phyloP scores from a whole-genome alignment of 352 stramenopile genomes.

The Pythium rhizo-oryzae region DNA sequence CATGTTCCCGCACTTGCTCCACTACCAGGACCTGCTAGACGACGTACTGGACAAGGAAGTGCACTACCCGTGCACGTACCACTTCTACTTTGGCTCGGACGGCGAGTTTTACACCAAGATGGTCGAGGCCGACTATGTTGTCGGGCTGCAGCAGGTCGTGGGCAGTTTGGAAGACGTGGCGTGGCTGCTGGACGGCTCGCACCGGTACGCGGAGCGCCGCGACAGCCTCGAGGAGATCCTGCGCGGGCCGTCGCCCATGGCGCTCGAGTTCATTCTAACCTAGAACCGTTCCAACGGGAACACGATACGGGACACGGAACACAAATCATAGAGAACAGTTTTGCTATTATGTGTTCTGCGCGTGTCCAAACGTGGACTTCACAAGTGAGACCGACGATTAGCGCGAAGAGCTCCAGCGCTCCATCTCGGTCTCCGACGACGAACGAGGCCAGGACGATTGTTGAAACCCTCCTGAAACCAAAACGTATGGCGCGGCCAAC shows the following conservation, averaged over 20 bases:
- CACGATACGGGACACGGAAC: not conserved
- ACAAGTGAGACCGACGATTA: too few species aligned
- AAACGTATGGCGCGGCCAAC: too few species aligned
- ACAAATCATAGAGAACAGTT: not conserved
- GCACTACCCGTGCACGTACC: conserved; percentile 40
- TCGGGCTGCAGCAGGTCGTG: conserved; percentile 41
- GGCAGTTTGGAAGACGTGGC: conserved; percentile 39
- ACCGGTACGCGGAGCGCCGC: not conserved
- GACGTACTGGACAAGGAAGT: conserved; percentile 50
- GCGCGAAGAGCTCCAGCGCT: too few species aligned
- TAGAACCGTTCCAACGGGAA: conserved; percentile 3
- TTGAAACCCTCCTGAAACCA: too few species aligned
- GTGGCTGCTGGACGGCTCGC: conserved; percentile 36
- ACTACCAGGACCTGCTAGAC: conserved; percentile 44
- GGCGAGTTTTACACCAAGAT: conserved; percentile 30
- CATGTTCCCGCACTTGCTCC: conserved; percentile 44
- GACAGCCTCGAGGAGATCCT: conserved; percentile 24
- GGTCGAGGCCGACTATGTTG: conserved; percentile 40
- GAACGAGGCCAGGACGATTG: too few species aligned
- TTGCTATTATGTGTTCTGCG: not conserved
- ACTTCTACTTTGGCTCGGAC: conserved; percentile 45
- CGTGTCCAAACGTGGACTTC: too few species aligned
- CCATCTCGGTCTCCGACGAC: too few species aligned
- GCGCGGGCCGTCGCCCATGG: conserved; percentile 14
- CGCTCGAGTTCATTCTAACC: conserved; percentile 18